Percentiles rank a stretch among this genome's conserved stretches.
Conservation (phyloP, 257 asterid species). For the Penstemon davidsonii region DNA sequence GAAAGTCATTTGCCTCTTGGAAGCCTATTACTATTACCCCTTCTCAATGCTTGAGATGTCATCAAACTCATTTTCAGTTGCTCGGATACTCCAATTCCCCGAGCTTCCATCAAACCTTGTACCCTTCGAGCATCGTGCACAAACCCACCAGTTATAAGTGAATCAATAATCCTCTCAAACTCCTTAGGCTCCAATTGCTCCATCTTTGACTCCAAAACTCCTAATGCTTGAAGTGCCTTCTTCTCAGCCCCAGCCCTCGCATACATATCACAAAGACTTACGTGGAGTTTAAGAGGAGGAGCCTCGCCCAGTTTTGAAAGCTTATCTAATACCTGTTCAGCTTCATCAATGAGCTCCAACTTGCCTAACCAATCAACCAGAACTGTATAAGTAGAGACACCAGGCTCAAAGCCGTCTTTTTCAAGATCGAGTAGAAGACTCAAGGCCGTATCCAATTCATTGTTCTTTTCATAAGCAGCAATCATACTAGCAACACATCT, state of each 20-base stretch:
- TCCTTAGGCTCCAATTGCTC: constrained; percentile 55
- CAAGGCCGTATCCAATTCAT: constrained; percentile 62
- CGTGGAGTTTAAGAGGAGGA: constrained; percentile 69
- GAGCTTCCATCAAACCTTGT: constrained; percentile 50
- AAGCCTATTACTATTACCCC: constrained; percentile 18
- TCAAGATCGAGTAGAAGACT: constrained; percentile 65
- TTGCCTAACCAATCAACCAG: constrained; percentile 76
- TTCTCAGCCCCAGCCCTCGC: constrained; percentile 57
- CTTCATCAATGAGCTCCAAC: constrained; percentile 73
- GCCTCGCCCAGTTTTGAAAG: constrained; percentile 68
- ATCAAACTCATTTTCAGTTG: constrained; percentile 4
- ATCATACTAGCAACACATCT: constrained; percentile 65
- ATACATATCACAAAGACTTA: constrained; percentile 81
- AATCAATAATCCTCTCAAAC: constrained; percentile 56
- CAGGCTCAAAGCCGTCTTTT: constrained; percentile 70
- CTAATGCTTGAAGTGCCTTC: constrained; percentile 81
- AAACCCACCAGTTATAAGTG: constrained; percentile 62
- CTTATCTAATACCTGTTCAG: constrained; percentile 71
- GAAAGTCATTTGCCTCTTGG: constrained; percentile 19
- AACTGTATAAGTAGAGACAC: constrained; percentile 67
- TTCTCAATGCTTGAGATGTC: constrained; percentile 24
- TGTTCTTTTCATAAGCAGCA: constrained; percentile 55
- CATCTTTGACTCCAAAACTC: constrained; percentile 73
- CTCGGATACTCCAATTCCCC: constrained; percentile 42
- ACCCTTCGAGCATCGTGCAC: constrained; percentile 62